Evolutionary conservation across 83 land plant genomes (phyloP), one percentile per base, ranked within the genome.

Genomic region (Diphasiastrum complanatum): DNA sequence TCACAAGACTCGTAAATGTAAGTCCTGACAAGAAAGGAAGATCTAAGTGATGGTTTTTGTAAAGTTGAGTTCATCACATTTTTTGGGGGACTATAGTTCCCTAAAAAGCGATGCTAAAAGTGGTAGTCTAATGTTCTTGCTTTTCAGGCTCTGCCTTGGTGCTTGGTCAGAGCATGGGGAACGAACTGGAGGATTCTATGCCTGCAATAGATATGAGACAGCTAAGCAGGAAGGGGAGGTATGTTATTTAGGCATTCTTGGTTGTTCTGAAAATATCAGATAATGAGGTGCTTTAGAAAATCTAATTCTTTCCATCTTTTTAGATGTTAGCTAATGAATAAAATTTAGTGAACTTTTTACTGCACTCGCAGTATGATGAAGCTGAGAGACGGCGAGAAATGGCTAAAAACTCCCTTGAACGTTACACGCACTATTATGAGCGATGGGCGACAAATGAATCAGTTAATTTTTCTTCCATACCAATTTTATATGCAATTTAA

Each of bases 361-460:
- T n/a, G n/a, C n/a, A n/a, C n/a, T n/a, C n/a, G 57, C 75, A 89
- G 95, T 86, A 83, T 78, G 85, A 86, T 81, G 96, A 90, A 62
- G 70, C 85, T 40, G 96, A 90, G 68, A 74, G 78, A 47, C 70
- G 85, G 52, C 77, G 92, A 49, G 96, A 90, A 56, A 90, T 86
- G 96, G 96, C 96, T 5, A 90, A 86, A 54, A 90, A 86, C 47
- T 85, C 91, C n/a, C 50, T 90, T 56, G 96, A 89, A 64, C 73
- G 91, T 47, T 89, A 89, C 70, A 89, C 96, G 14, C 96, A 89
- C 70, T 90, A 90, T 61, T 90, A 90, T 71, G 92, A 90, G 64
- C 60, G 96, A 36, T 90, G 92, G 96, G 96, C 92, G 0, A 83
- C 88, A 51, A 90, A 90, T 63, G 92, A 86, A 56, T 79, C 88